phyloP scores from a whole-genome alignment of 805 yeast species.

The Phaffomyces opuntiae region DNA sequence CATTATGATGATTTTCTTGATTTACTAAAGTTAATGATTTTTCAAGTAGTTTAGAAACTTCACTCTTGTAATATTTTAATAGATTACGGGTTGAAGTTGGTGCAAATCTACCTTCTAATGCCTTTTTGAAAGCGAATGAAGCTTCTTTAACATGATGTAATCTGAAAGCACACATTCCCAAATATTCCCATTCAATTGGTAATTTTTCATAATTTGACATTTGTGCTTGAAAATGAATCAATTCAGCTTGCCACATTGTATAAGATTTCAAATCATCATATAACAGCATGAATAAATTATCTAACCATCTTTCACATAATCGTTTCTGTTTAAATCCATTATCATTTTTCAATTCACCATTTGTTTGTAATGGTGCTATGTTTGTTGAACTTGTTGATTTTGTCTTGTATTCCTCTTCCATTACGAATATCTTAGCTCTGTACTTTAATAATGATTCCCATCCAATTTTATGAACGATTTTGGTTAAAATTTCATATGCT shows the following conservation, averaged over 20 bases:
- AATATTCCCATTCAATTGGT: slow-evolving; percentile 86
- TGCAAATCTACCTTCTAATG: slow-evolving; percentile 69
- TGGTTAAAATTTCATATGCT: slow-evolving; percentile 56
- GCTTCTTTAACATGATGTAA: slow-evolving; percentile 86
- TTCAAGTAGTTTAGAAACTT: slow-evolving; percentile 27
- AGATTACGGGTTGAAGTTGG: slow-evolving; percentile 72
- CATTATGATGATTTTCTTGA: not conserved
- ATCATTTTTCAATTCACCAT: slow-evolving; percentile 1
- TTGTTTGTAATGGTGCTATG: not conserved
- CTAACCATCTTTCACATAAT: slow-evolving; percentile 70
- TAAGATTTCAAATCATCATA: slow-evolving; percentile 74
- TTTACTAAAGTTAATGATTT: slow-evolving; percentile 13
- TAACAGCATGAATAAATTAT: slow-evolving; percentile 58
- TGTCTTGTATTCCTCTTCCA: slow-evolving; percentile 55
- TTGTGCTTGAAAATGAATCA: slow-evolving; percentile 82
- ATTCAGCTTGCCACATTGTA: slow-evolving; percentile 91
- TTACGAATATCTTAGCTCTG: slow-evolving; percentile 60
- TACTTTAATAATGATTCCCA: slow-evolving; percentile 62
- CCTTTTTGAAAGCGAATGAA: slow-evolving; percentile 70
- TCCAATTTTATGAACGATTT: slow-evolving; percentile 58
- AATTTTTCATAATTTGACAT: slow-evolving; percentile 71
- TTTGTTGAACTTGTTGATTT: slow-evolving; percentile 15
- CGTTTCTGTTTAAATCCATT: slow-evolving; percentile 54
- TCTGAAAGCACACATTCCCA: slow-evolving; percentile 81
- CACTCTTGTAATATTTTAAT: slow-evolving; percentile 55